Conservation (phyloP, 306 rosid genomes). For the Sicyos edulis region DNA sequence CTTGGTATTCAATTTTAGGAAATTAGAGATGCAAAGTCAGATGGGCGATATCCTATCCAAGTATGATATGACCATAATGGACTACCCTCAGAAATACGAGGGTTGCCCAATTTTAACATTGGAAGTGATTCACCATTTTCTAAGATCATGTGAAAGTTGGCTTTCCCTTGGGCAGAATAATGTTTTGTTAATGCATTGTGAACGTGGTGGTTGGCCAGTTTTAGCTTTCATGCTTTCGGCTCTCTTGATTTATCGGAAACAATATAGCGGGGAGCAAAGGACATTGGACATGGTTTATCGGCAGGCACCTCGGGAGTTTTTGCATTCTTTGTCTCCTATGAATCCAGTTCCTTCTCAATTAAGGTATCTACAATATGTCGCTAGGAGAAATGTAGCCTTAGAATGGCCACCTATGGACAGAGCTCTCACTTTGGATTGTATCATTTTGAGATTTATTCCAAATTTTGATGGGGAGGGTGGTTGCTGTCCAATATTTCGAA, state of each 20-base stretch:
- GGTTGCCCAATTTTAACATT: slow-evolving; percentile 71
- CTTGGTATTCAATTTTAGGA: slow-evolving; percentile 76
- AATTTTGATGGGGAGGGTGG: slow-evolving; percentile 64
- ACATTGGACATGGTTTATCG: slow-evolving; percentile 84
- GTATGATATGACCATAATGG: slow-evolving; percentile 84
- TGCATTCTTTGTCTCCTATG: slow-evolving; percentile 61
- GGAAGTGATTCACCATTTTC: slow-evolving; percentile 83
- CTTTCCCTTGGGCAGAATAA: slow-evolving; percentile 70
- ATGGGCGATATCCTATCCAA: slow-evolving; percentile 56
- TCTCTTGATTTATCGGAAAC: slow-evolving; percentile 65
- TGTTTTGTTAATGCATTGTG: slow-evolving; percentile 85
- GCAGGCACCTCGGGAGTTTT: slow-evolving; percentile 79
- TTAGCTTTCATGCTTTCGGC: slow-evolving; percentile 87
- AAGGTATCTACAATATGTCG: slow-evolving; percentile 79
- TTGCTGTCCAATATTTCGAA: slow-evolving; percentile 72
- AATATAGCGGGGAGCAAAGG: slow-evolving; percentile 70
- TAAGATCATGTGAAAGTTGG: slow-evolving; percentile 93
- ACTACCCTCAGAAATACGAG: slow-evolving; percentile 24
- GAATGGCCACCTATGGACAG: slow-evolving; percentile 96
- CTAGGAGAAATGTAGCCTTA: slow-evolving; percentile 75
- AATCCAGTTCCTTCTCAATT: slow-evolving; percentile 84
- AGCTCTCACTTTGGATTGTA: slow-evolving; percentile 78
- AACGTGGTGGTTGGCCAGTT: slow-evolving; percentile 91
- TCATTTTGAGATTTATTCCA: slow-evolving; percentile 72
- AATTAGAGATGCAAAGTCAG: slow-evolving; percentile 42